Conservation (phyloP, 306 rosid genomes). For the Betula pendula region DNA sequence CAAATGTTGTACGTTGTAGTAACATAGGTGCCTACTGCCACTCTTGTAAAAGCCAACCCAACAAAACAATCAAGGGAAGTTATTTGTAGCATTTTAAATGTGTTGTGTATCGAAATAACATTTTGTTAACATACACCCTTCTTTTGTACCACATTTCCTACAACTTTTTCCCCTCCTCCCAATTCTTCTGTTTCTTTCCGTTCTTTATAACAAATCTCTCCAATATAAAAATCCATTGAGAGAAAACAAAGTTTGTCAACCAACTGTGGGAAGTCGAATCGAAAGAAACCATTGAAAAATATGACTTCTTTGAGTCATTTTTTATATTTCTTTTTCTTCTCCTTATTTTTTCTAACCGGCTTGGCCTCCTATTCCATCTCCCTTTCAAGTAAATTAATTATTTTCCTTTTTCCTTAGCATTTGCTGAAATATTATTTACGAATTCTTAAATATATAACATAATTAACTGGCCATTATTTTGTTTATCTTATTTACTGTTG, state of each 20-base stretch:
- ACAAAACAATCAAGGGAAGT: no score
- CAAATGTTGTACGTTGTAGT: no score
- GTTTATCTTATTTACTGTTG: conserved; percentile 7
- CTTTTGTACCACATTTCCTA: conserved; percentile 33
- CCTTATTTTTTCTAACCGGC: conserved; percentile 40
- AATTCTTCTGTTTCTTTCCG: conserved; percentile 18
- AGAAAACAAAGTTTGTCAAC: conserved; percentile 27
- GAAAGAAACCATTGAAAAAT: neutral
- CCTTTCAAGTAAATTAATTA: conserved; percentile 52
- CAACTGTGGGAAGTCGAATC: conserved; percentile 28
- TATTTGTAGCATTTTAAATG: no score
- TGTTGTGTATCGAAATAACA: no score
- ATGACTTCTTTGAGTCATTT: conserved; percentile 56
- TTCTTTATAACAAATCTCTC: conserved; percentile 5
- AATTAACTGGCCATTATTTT: neutral
- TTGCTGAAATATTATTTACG: neutral
- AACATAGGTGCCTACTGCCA: no score
- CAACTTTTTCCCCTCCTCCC: conserved; percentile 7
- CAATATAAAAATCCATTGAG: neutral
- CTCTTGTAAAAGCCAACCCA: no score
- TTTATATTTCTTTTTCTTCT: conserved; percentile 36
- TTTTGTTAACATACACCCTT: neutral
- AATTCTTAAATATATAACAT: neutral
- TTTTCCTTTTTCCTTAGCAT: neutral
- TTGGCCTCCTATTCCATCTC: conserved; percentile 52